These are phyloP conservation scores for Mycena kentingensis DNA, from an alignment of 768 basidiomycete species.

Conservation along the genomic window DNA sequence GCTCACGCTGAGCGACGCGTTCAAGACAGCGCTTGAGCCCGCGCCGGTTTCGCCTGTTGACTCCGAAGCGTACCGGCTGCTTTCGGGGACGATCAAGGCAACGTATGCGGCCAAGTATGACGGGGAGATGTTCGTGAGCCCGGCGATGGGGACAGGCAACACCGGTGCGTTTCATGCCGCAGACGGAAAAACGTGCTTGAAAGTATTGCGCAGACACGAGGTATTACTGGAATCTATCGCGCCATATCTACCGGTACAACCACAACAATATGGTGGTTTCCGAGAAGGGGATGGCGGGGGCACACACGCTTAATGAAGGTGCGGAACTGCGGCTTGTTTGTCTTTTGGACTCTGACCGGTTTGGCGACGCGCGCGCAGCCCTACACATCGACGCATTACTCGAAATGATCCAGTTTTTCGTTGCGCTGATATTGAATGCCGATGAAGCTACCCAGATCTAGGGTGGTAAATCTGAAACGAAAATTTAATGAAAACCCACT, in stretches of 20 bases:
- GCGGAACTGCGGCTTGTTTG: conserved; percentile 28
- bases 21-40: conserved; percentile 47
- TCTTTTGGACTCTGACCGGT: too few relatives aligned
- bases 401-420: conserved; percentile 68
- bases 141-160: conserved; percentile 39
- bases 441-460: conserved; percentile 69
- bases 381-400: conserved; percentile 56
- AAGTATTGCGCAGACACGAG: conserved; percentile 50
- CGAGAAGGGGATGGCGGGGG: conserved; percentile 36
- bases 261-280: conserved; percentile 42
- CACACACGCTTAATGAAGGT: conserved; percentile 81
- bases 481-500: too few relatives aligned
- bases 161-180: conserved; percentile 30
- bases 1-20: conserved; percentile 42
- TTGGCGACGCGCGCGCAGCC: too few relatives aligned
- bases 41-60: conserved; percentile 47
- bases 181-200: conserved; percentile 7
- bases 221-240: conserved; percentile 56
- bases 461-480: too few relatives aligned
- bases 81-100: conserved; percentile 47
- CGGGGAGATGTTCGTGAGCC: conserved; percentile 27
- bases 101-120: conserved; percentile 29
- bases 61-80: conserved; percentile 33
- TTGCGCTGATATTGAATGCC: conserved; percentile 63
- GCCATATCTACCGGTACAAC: conserved; percentile 69